Evolutionary conservation across 176 grass and related monocot species (phyloP).

Genomic region (Triticum monococcum): DNA sequence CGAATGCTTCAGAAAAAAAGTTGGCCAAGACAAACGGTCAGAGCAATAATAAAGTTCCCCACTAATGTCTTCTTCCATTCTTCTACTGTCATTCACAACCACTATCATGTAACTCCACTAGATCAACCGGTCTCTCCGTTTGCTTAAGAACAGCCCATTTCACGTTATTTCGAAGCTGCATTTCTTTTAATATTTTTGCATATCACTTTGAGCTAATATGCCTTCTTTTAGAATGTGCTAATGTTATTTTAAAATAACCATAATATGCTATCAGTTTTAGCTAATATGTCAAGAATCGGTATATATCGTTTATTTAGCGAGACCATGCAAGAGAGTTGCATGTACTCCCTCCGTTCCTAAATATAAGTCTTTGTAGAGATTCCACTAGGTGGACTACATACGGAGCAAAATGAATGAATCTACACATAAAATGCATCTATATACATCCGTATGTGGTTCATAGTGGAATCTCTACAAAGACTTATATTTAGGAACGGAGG

Average conservation of each 20-base stretch:
- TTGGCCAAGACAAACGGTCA: slow-evolving; percentile 73
- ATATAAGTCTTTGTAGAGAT: too few species aligned
- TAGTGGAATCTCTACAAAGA: too few species aligned
- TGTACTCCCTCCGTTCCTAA: too few species aligned
- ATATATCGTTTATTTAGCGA: background rate
- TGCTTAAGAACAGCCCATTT: background rate
- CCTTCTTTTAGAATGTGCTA: background rate
- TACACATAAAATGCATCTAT: too few species aligned
- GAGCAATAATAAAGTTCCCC: slow-evolving; percentile 14
- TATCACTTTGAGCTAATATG: background rate
- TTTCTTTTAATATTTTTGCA: background rate
- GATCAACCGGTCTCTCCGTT: background rate
- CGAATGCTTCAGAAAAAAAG: slow-evolving; percentile 45
- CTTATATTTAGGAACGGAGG: too few species aligned
- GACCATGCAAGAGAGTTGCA: background rate
- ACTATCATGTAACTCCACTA: background rate
- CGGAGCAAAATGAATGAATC: too few species aligned
- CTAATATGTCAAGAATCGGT: background rate
- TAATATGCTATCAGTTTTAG: background rate
- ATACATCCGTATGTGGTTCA: too few species aligned
- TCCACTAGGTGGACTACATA: too few species aligned
- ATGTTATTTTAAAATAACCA: background rate
- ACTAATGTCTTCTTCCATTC: background rate
- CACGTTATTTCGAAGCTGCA: background rate
- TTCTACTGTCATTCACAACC: background rate